Evolutionary conservation across 306 rosid genomes (phyloP).

Genomic region (Acacia crassicarpa): DNA sequence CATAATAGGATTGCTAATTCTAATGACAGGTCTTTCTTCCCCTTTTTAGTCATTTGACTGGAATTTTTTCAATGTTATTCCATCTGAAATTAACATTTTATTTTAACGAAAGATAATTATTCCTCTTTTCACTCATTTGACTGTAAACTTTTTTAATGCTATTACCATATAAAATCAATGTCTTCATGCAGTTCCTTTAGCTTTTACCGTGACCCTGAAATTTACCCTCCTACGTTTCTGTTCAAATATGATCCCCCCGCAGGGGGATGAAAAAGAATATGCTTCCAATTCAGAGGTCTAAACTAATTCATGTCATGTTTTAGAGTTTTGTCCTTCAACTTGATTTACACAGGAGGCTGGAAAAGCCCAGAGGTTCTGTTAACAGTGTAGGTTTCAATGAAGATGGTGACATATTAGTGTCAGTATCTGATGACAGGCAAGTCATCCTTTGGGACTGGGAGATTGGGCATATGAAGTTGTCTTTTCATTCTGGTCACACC

Average conservation of each 20-base stretch:
- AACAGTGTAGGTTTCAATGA: slow-evolving; percentile 80
- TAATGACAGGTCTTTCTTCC: not conserved
- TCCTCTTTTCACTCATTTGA: not conserved
- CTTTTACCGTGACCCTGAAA: not conserved
- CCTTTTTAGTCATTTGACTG: not conserved
- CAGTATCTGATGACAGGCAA: slow-evolving; percentile 83
- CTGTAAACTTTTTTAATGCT: not conserved
- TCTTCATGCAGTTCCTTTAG: not conserved
- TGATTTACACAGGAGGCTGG: slow-evolving; percentile 59
- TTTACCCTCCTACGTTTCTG: not conserved
- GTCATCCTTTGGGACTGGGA: slow-evolving; percentile 92
- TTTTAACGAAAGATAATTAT: not conserved
- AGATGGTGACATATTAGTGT: slow-evolving; percentile 71
- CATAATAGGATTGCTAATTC: not conserved
- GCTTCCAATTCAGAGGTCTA: not conserved
- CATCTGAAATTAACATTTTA: not conserved
- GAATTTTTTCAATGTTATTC: not conserved
- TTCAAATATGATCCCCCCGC: not conserved
- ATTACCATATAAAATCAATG: not conserved
- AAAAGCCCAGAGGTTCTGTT: slow-evolving; percentile 82
- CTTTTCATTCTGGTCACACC: slow-evolving; percentile 67
- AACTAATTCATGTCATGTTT: slow-evolving; percentile 1
- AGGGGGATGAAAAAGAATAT: not conserved
- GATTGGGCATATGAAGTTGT: slow-evolving; percentile 46
- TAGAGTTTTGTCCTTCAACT: slow-evolving; percentile 84